phyloP scores from a whole-genome alignment of 495 filamentous ascomycete species.

The Collariella sp. region DNA sequence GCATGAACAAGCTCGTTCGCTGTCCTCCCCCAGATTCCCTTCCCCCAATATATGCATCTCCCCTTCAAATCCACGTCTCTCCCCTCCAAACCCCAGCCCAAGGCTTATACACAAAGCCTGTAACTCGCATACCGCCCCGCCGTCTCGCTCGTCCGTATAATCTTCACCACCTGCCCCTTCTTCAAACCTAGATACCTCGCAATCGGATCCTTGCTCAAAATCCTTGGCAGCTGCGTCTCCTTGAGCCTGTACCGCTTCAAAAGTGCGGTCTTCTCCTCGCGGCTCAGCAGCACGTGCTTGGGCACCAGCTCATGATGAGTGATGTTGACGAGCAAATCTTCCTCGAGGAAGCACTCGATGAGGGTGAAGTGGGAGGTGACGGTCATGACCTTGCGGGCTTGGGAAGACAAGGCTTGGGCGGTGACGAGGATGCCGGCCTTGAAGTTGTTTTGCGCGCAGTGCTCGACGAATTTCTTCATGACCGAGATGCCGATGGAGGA shows the following conservation, averaged over 20 bases:
- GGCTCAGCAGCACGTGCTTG: constrained; percentile 80
- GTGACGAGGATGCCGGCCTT: constrained; percentile 85
- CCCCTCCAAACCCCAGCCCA: background rate
- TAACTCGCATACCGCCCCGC: constrained; percentile 74
- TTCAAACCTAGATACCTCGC: constrained; percentile 85
- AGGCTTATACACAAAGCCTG: constrained; percentile 43
- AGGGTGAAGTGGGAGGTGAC: constrained; percentile 57
- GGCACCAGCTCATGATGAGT: constrained; percentile 96
- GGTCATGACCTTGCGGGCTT: constrained; percentile 76
- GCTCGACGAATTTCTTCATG: constrained; percentile 78
- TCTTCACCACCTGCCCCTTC: constrained; percentile 96
- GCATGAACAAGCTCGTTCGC: background rate
- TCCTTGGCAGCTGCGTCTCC: constrained; percentile 92
- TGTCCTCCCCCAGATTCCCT: background rate
- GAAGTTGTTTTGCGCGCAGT: constrained; percentile 66
- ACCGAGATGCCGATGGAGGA: constrained; percentile 77
- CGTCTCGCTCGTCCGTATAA: constrained; percentile 75
- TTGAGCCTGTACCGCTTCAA: constrained; percentile 86
- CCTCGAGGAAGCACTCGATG: constrained; percentile 91
- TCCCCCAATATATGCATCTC: background rate
- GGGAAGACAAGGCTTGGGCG: constrained; percentile 66
- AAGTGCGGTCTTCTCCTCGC: constrained; percentile 77
- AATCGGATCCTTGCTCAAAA: constrained; percentile 84
- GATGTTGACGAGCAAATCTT: constrained; percentile 95
- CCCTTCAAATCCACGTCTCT: background rate